Percentiles rank a stretch among this genome's conserved stretches.
These are phyloP conservation scores for Cercospora citrullina DNA, from an alignment of 2,329 filamentous ascomycete species.

Conservation along the genomic window DNA sequence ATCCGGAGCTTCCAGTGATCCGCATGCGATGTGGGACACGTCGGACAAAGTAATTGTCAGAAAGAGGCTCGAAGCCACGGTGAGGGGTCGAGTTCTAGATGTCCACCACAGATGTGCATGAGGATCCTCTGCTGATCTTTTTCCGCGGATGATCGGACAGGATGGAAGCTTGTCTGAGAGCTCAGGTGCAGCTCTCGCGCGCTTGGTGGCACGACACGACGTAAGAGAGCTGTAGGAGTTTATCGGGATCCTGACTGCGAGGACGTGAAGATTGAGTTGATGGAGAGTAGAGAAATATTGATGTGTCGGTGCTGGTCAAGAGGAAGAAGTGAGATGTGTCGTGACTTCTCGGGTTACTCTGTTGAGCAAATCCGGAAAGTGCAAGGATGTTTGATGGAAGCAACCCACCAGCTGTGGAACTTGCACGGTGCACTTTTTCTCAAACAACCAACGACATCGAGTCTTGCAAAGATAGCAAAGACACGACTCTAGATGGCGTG, in stretches of 20 bases:
- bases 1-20: slow-evolving; percentile 9
- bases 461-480: neutral
- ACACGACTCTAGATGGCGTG: neutral
- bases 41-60: neutral
- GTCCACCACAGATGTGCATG: neutral
- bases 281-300: neutral
- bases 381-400: neutral
- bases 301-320: neutral
- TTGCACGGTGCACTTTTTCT: neutral
- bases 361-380: neutral
- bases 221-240: neutral
- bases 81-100: slow-evolving; percentile 12
- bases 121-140: neutral
- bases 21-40: neutral
- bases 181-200: slow-evolving; percentile 6
- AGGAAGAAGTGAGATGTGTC: neutral
- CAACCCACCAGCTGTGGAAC: neutral
- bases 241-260: neutral
- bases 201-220: neutral
- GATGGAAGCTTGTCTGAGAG: neutral
- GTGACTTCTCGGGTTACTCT: neutral
- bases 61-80: slow-evolving; percentile 9
- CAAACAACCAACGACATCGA: slow-evolving; percentile 1
- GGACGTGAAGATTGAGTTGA: neutral
- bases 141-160: slow-evolving; percentile 1